Percentiles rank a stretch among this genome's conserved stretches.
Evolutionary conservation across 2,329 filamentous ascomycete species (phyloP).

Genomic region (Orbilia oligospora): DNA sequence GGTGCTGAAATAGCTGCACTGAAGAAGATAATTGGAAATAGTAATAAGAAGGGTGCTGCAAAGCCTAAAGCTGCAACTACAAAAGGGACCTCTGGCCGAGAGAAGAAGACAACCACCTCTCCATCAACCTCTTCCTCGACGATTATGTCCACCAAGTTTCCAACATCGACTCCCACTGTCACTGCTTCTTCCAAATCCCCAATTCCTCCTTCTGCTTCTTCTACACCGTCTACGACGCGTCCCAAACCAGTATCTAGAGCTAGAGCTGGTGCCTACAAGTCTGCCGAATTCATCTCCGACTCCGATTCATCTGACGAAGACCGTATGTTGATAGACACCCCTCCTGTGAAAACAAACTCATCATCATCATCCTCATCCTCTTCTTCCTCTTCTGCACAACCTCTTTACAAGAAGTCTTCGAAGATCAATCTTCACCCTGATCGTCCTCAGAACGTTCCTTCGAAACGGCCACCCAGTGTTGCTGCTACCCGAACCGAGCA

Average conservation of each 20-base stretch:
- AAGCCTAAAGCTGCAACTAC: constrained; percentile 39
- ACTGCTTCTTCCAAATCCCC: constrained; percentile 38
- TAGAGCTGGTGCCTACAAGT: constrained; percentile 43
- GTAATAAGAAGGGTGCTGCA: constrained; percentile 47
- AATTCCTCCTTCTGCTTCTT: constrained; percentile 11
- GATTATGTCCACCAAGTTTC: constrained; percentile 1
- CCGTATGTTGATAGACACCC: constrained; percentile 41
- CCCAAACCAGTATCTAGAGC: constrained; percentile 8
- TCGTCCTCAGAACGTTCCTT: constrained; percentile 36
- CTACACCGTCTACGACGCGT: constrained; percentile 34
- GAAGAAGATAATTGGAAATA: constrained; percentile 58
- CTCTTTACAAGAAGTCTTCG: constrained; percentile 53
- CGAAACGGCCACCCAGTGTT: constrained; percentile 49
- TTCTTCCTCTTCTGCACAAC: constrained; percentile 45
- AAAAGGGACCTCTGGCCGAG: constrained; percentile 6
- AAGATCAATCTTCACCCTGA: constrained; percentile 45
- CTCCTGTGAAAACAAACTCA: constrained; percentile 35
- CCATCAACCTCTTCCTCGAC: constrained; percentile 5
- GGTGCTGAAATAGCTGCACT: constrained; percentile 51
- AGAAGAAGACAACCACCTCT: constrained; percentile 39
- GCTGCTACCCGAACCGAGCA: constrained; percentile 17
- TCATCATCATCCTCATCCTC: constrained; percentile 57
- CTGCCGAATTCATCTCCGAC: constrained; percentile 57
- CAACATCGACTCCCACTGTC: constrained; percentile 30
- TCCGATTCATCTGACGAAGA: constrained; percentile 58